phyloP scores from a whole-genome alignment of 1,139 yeast species.

The Yamadazyma siamensis region DNA sequence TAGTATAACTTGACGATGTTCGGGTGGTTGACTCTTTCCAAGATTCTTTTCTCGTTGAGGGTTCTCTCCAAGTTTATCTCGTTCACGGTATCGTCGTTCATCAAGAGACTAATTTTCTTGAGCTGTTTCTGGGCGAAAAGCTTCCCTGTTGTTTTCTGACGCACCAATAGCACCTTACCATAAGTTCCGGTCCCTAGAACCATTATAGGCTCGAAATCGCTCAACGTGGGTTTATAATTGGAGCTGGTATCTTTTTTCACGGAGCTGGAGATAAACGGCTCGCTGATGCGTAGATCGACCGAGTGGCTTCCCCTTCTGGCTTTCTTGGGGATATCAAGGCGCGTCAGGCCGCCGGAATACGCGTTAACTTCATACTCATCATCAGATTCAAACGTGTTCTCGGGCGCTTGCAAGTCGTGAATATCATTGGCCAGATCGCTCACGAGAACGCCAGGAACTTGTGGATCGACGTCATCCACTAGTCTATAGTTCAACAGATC shows the following conservation, averaged over 20 bases:
- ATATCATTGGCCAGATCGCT: background rate
- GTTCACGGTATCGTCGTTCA: conserved; percentile 33
- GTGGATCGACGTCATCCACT: conserved; percentile 10
- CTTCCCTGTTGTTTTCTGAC: conserved; percentile 60
- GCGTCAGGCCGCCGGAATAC: conserved; percentile 1
- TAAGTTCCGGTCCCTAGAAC: conserved; percentile 92
- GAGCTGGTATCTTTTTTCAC: conserved; percentile 15
- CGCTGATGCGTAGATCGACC: conserved; percentile 23
- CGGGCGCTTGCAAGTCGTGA: background rate
- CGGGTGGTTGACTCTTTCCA: conserved; percentile 61
- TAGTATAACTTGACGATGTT: conserved; percentile 85
- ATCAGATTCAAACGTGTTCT: background rate
- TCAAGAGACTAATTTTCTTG: conserved; percentile 60
- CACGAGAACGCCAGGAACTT: background rate
- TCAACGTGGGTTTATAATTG: conserved; percentile 30
- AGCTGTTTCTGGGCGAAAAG: conserved; percentile 88
- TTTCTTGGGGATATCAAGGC: conserved; percentile 6
- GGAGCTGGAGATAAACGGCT: conserved; percentile 23
- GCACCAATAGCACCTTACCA: conserved; percentile 81
- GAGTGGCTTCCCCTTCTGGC: conserved; percentile 15
- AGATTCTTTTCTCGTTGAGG: conserved; percentile 39
- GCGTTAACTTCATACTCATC: conserved; percentile 1
- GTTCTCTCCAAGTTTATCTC: conserved; percentile 41
- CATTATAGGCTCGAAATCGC: conserved; percentile 73
- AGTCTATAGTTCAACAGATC: conserved; percentile 16